Percentiles rank a stretch among this genome's conserved stretches.
Conservation (phyloP, 768 basidiomycete species). For the Imleria badia region DNA sequence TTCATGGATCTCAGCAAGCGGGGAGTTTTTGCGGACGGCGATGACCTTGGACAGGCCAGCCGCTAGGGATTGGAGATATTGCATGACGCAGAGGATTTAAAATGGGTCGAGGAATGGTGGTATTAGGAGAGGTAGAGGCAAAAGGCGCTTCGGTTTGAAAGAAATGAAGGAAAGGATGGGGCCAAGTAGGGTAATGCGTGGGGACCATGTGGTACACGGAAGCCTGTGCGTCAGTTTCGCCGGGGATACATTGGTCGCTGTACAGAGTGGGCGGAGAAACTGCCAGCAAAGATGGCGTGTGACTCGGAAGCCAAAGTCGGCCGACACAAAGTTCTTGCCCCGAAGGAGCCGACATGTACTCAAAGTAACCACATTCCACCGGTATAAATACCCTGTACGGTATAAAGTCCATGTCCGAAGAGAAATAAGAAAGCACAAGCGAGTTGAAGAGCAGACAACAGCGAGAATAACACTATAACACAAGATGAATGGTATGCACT, state of each 20-base stretch:
- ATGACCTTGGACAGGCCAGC: slow-evolving; percentile 21
- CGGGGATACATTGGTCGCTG: slow-evolving; percentile 17
- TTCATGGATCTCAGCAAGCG: slow-evolving; percentile 4
- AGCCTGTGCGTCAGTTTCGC: slow-evolving; percentile 21
- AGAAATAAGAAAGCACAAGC: background rate
- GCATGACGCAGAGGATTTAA: slow-evolving; percentile 7
- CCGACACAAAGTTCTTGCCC: slow-evolving; percentile 8
- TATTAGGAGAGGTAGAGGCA: background rate
- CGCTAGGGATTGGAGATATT: slow-evolving; percentile 23
- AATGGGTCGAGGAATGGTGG: background rate
- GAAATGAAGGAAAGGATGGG: background rate
- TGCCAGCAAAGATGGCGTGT: background rate
- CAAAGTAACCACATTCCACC: background rate
- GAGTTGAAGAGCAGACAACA: background rate
- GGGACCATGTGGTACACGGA: slow-evolving; percentile 15
- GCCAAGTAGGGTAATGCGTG: background rate
- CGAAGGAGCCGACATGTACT: slow-evolving; percentile 11
- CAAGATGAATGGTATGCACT: background rate
- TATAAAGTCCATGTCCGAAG: slow-evolving; percentile 1
- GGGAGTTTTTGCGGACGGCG: slow-evolving; percentile 18
- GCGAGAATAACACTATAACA: background rate
- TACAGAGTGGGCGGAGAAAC: slow-evolving; percentile 2
- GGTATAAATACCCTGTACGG: background rate
- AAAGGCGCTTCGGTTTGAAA: background rate
- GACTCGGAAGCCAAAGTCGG: slow-evolving; percentile 8